Conservation (phyloP, 106 monocot genomes). For the Posidonia australis region DNA sequence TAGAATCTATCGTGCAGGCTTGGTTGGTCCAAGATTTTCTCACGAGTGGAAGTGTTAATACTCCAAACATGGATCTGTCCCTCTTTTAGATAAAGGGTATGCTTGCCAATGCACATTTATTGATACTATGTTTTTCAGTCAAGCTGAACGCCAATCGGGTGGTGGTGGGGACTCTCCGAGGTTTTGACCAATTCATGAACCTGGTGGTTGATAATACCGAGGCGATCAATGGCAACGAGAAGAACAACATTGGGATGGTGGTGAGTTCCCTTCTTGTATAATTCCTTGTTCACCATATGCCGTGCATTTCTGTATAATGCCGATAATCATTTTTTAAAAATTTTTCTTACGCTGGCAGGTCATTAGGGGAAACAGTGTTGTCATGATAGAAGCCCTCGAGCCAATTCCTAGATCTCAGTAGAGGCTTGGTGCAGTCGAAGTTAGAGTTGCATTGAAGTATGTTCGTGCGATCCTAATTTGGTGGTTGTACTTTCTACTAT, state of each 20-base stretch:
- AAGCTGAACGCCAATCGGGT: constrained; percentile 94
- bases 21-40: too few species aligned
- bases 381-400: constrained; percentile 50
- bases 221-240: constrained; percentile 78
- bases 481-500: too few species aligned
- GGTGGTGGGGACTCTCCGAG: constrained; percentile 74
- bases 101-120: neutral
- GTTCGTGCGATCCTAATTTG: neutral
- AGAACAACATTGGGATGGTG: constrained; percentile 98
- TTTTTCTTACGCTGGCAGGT: constrained; percentile 20
- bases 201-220: constrained; percentile 86
- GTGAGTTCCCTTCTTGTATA: constrained; percentile 23
- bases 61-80: neutral
- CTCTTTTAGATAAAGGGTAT: neutral
- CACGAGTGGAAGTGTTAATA: neutral
- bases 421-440: neutral
- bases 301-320: neutral
- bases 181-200: constrained; percentile 99
- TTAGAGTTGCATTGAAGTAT: neutral
- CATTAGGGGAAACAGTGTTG: constrained; percentile 43
- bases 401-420: constrained; percentile 25
- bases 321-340: neutral
- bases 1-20: too few species aligned
- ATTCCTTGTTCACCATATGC: neutral
- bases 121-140: constrained; percentile 32